These are phyloP conservation scores for Calonectria crousiana DNA, from an alignment of 2,329 filamentous ascomycete species.

Conservation along the genomic window DNA sequence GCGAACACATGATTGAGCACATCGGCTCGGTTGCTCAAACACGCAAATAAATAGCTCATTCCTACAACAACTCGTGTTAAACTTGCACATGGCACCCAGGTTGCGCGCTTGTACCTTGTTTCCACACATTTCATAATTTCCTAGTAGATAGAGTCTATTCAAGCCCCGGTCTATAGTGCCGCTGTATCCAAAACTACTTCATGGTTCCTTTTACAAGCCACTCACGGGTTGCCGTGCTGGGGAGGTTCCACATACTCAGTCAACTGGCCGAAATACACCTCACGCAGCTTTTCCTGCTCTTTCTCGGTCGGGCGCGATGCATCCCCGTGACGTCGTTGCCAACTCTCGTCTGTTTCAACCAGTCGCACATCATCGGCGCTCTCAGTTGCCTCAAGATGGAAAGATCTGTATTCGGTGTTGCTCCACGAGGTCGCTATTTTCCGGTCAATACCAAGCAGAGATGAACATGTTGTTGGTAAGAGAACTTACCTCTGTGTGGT, in stretches of 20 bases:
- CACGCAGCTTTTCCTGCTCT: slow-evolving; percentile 4
- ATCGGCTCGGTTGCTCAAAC: background rate
- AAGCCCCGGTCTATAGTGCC: background rate
- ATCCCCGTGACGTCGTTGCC: slow-evolving; percentile 8
- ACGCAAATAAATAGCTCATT: background rate
- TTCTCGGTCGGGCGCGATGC: background rate
- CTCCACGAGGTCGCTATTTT: slow-evolving; percentile 12
- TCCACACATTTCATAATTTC: background rate
- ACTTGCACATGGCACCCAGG: background rate
- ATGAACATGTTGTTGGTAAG: too few species aligned
- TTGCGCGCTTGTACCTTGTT: background rate
- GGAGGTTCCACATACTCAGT: background rate
- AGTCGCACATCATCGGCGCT: background rate
- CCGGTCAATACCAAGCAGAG: background rate
- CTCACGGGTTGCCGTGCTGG: background rate
- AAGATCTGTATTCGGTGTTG: slow-evolving; percentile 19
- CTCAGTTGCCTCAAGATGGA: background rate
- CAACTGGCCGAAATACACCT: slow-evolving; percentile 5
- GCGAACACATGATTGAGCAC: background rate
- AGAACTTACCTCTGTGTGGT: slow-evolving; percentile 8
- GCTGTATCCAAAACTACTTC: background rate
- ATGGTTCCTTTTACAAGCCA: background rate
- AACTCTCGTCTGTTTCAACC: slow-evolving; percentile 14
- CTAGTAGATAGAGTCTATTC: background rate
- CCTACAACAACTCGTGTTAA: background rate